A percentile compares a stretch with the other conserved stretches of the same genome.
Evolutionary conservation across 495 filamentous ascomycete genomes (phyloP).

Genomic region (Podospora bellae-mahoneyi): DNA sequence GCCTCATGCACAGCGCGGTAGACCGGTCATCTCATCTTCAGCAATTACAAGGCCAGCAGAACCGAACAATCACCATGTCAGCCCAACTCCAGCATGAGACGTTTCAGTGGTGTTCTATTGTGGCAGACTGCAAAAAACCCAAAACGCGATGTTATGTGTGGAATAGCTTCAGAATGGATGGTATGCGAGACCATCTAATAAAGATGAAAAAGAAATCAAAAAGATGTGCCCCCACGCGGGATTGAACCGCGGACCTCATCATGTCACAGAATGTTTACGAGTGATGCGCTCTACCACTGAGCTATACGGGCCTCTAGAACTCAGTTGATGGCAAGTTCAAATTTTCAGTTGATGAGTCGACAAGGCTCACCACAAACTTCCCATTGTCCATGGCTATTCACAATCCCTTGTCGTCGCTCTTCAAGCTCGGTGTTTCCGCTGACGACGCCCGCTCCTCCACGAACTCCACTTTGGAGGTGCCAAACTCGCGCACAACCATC

Average conservation of each 20-base stretch:
- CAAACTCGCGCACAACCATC: conserved; percentile 54
- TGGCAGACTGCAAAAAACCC: background rate
- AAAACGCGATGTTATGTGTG: background rate
- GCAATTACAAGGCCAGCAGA: too few species aligned
- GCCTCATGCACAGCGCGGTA: background rate
- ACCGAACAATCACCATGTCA: too few species aligned
- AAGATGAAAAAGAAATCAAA: background rate
- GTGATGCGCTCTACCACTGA: conserved; percentile 15
- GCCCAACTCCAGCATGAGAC: too few species aligned
- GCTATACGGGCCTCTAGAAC: conserved; percentile 8
- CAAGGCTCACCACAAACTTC: background rate
- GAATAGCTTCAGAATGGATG: background rate
- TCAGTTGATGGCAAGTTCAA: background rate
- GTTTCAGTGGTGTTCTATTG: background rate
- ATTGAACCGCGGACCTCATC: conserved; percentile 15
- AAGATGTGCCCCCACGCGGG: conserved; percentile 11
- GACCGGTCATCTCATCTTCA: too few species aligned
- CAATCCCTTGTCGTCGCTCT: background rate
- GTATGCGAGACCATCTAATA: background rate
- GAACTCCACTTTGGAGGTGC: conserved; percentile 24
- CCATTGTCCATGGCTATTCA: background rate
- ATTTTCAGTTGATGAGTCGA: background rate
- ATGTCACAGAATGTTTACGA: conserved; percentile 9
- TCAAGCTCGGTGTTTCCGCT: conserved; percentile 2
- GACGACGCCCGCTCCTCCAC: conserved; percentile 8